phyloP scores from a whole-genome alignment of 2,329 filamentous ascomycete genomes.

The Aspergillus texensis region DNA sequence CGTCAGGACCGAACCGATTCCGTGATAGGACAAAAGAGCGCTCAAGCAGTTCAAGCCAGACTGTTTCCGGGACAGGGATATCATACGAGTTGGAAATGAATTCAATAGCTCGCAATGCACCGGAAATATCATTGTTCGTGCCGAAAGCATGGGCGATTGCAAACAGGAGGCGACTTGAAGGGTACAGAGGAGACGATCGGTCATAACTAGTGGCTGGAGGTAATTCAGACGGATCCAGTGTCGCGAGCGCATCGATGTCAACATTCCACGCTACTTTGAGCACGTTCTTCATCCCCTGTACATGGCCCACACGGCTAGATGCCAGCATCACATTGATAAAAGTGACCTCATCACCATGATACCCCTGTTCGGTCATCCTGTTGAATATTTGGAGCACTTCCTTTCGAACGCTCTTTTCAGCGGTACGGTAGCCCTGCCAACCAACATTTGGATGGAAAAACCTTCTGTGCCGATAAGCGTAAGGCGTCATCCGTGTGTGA shows the following conservation, averaged over 20 bases:
- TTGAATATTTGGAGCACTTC: conserved; percentile 47
- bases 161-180: conserved; percentile 61
- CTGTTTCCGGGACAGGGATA: conserved; percentile 57
- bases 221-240: conserved; percentile 34
- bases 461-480: conserved; percentile 33
- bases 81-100: conserved; percentile 63
- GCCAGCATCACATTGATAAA: conserved; percentile 58
- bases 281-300: conserved; percentile 49
- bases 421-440: conserved; percentile 36
- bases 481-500: conserved; percentile 38
- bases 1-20: conserved; percentile 39
- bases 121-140: conserved; percentile 64
- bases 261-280: conserved; percentile 59
- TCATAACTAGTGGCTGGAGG: conserved; percentile 45
- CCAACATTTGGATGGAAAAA: conserved; percentile 18
- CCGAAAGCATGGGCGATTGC: conserved; percentile 70
- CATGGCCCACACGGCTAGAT: conserved; percentile 55
- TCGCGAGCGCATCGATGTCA: conserved; percentile 48
- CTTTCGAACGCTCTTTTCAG: conserved; percentile 34
- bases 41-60: conserved; percentile 69
- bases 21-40: conserved; percentile 65
- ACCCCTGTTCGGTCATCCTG: conserved; percentile 50
- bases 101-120: conserved; percentile 63
- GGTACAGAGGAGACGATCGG: conserved; percentile 57
- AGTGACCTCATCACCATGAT: conserved; percentile 54